phyloP scores from a whole-genome alignment of 768 basidiomycete species.

The Panus rudis region DNA sequence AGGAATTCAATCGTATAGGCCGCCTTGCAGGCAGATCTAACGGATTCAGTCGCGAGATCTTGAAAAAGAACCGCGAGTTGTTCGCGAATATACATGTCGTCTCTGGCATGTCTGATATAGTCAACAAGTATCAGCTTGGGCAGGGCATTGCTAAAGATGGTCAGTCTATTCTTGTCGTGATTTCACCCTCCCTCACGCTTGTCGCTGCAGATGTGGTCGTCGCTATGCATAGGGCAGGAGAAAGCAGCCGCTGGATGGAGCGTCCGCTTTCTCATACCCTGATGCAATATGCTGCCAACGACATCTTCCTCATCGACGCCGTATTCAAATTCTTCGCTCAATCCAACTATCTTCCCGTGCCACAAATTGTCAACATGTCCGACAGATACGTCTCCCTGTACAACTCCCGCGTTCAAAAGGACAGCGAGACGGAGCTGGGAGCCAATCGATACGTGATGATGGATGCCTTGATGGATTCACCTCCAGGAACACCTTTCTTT shows the following conservation, averaged over 20 bases:
- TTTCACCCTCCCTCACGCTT: neutral
- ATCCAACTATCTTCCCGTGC: too few species aligned
- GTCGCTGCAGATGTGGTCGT: slow-evolving; percentile 26
- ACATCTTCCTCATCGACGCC: slow-evolving; percentile 31
- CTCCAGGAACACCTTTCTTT: too few species aligned
- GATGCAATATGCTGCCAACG: slow-evolving; percentile 35
- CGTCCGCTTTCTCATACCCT: slow-evolving; percentile 31
- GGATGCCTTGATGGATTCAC: too few species aligned
- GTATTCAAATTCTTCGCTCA: slow-evolving; percentile 32
- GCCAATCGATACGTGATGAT: too few species aligned
- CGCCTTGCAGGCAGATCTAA: slow-evolving; percentile 19
- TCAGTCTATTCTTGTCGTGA: slow-evolving; percentile 13
- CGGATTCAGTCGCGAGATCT: too few species aligned
- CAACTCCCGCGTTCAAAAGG: too few species aligned
- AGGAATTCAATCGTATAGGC: slow-evolving; percentile 20
- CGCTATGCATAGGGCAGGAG: slow-evolving; percentile 28
- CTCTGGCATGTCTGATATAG: slow-evolving; percentile 29
- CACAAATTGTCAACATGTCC: too few species aligned
- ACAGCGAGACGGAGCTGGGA: too few species aligned
- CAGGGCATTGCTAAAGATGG: slow-evolving; percentile 26
- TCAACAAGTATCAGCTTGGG: slow-evolving; percentile 19
- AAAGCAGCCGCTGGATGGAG: slow-evolving; percentile 25
- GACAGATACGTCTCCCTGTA: too few species aligned
- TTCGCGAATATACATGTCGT: slow-evolving; percentile 27
- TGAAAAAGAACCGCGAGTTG: slow-evolving; percentile 7